Percentiles rank a stretch among this genome's conserved stretches.
Evolutionary conservation across 139 green algal genomes (phyloP).

Genomic region (Raphidocelis subcapitata): DNA sequence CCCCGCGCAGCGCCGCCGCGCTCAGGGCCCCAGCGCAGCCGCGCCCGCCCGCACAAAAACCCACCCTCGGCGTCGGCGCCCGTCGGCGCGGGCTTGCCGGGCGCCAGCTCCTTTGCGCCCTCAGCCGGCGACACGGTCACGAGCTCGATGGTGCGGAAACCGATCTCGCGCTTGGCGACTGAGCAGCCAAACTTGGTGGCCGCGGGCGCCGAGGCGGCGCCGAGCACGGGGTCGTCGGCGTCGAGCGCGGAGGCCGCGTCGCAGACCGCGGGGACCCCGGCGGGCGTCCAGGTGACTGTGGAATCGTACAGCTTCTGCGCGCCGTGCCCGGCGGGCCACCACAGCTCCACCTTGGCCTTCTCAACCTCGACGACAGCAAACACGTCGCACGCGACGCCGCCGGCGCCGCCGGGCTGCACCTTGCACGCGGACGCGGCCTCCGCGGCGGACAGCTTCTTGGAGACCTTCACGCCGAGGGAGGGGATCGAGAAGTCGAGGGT

Average conservation of each 20-base stretch:
- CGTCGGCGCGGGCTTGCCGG: not conserved
- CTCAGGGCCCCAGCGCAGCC: no score
- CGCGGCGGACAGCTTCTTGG: no score
- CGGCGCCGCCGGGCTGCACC: no score
- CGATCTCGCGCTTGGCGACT: conserved; percentile 34
- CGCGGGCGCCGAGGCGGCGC: not conserved
- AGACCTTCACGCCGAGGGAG: no score
- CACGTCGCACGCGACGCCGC: no score
- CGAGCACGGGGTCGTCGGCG: not conserved
- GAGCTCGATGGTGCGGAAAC: conserved; percentile 64
- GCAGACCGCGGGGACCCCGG: not conserved
- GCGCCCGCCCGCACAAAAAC: not conserved
- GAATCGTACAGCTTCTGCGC: conserved; percentile 31
- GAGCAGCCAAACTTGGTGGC: not conserved
- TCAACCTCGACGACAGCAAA: no score
- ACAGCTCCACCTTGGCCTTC: conserved; percentile 22
- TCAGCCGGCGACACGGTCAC: conserved; percentile 36
- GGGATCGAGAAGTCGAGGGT: no score
- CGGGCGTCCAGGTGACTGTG: conserved; percentile 4
- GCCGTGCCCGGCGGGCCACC: conserved; percentile 41
- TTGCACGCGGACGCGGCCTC: no score
- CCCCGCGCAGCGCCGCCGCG: no score
- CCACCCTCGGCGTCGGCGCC: not conserved
- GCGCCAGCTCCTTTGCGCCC: conserved; percentile 6
- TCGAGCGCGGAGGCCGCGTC: not conserved